A percentile compares a stretch with the other conserved stretches of the same genome.
Conservation (phyloP, 2,329 filamentous ascomycete genomes). For the Orbilia oligospora region DNA sequence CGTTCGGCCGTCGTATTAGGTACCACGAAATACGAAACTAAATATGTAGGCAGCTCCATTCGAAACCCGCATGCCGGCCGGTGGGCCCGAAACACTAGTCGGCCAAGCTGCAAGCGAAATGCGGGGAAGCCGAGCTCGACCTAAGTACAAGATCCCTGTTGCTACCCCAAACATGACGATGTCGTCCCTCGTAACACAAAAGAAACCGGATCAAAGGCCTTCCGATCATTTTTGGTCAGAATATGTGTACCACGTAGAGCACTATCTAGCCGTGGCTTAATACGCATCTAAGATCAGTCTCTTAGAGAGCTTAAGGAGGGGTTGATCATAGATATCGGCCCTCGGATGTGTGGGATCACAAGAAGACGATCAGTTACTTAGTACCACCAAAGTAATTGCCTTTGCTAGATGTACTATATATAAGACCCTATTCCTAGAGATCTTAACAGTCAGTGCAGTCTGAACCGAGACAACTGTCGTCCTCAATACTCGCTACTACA, state of each 20-base stretch:
- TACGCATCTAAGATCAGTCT: constrained; percentile 4
- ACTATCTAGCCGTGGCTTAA: constrained; percentile 28
- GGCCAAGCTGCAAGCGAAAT: constrained; percentile 32
- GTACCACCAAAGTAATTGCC: background rate
- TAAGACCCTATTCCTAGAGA: background rate
- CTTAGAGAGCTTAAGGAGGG: too few species aligned
- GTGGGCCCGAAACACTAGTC: background rate
- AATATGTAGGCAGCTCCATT: too few species aligned
- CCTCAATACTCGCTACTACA: too few species aligned
- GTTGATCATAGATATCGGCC: background rate
- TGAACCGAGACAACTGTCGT: background rate
- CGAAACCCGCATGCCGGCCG: constrained; percentile 1
- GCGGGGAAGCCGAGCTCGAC: constrained; percentile 29
- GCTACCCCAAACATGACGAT: background rate
- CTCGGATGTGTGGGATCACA: background rate
- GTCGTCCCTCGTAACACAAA: background rate
- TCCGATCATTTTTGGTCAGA: background rate
- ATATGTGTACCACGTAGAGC: background rate
- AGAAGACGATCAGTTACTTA: background rate
- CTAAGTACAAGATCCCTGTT: constrained; percentile 2
- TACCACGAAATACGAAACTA: constrained; percentile 2
- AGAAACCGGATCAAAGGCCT: background rate
- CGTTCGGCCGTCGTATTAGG: constrained; percentile 20
- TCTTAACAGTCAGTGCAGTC: background rate
- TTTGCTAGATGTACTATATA: background rate